Conservation (phyloP, 2,329 filamentous ascomycete species). For the Sordariomycetes sp. region DNA sequence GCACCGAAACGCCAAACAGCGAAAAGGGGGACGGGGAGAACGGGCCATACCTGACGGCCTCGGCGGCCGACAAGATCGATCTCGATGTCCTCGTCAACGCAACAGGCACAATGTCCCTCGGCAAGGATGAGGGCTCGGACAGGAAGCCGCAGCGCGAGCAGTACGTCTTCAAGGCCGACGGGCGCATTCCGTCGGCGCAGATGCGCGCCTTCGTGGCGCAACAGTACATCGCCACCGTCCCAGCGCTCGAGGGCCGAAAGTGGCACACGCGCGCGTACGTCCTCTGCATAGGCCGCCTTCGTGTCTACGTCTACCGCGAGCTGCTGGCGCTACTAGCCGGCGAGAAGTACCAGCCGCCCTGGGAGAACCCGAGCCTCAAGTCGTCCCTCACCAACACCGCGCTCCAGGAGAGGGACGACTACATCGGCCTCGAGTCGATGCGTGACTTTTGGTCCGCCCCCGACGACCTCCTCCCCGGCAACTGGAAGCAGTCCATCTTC, state of each 20-base stretch:
- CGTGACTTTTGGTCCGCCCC: conserved; percentile 17
- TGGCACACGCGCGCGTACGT: conserved; percentile 23
- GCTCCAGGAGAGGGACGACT: conserved; percentile 19
- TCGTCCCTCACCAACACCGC: conserved; percentile 23
- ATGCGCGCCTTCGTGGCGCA: conserved; percentile 24
- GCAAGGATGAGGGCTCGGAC: background rate
- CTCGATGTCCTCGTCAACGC: conserved; percentile 18
- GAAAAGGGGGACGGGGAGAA: conserved; percentile 1
- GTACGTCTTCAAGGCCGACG: conserved; percentile 15
- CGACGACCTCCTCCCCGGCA: conserved; percentile 14
- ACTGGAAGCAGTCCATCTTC: conserved; percentile 20
- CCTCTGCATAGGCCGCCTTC: conserved; percentile 20
- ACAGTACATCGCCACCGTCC: conserved; percentile 18
- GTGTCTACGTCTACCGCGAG: conserved; percentile 21
- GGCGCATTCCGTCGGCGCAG: conserved; percentile 20
- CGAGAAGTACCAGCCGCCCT: conserved; percentile 20
- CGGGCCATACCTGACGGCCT: conserved; percentile 9
- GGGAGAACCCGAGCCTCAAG: conserved; percentile 18
- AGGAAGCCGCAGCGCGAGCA: conserved; percentile 7
- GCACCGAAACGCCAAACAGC: background rate
- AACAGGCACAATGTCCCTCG: conserved; percentile 10
- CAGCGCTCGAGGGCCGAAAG: conserved; percentile 17
- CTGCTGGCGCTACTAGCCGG: conserved; percentile 20
- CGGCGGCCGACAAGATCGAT: conserved; percentile 13
- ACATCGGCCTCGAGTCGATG: conserved; percentile 18